phyloP scores from a whole-genome alignment of 1,284 basidiomycete species.

The Coniferiporia weirii region DNA sequence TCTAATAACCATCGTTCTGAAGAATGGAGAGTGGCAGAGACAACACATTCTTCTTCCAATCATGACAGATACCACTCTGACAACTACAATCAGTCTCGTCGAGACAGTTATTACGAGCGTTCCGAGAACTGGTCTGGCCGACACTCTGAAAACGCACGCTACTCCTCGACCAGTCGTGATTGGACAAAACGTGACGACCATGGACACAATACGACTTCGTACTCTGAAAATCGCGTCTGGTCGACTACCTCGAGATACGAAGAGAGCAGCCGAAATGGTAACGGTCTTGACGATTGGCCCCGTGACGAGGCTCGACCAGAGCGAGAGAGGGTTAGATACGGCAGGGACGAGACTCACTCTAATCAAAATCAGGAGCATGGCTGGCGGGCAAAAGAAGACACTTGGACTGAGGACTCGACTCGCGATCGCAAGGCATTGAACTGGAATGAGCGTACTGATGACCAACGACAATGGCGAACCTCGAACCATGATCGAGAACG shows the following conservation, averaged over 20 bases:
- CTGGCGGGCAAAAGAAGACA: slow-evolving; percentile 8
- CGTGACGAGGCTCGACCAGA: slow-evolving; percentile 33
- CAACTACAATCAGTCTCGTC: slow-evolving; percentile 42
- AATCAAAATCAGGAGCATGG: not conserved
- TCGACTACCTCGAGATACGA: slow-evolving; percentile 22
- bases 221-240: slow-evolving; percentile 41
- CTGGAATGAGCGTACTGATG: slow-evolving; percentile 5
- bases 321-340: slow-evolving; percentile 5
- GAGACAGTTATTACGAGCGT: slow-evolving; percentile 43
- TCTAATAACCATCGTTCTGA: slow-evolving; percentile 46
- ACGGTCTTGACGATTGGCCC: slow-evolving; percentile 39
- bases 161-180: slow-evolving; percentile 34
- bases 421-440: slow-evolving; percentile 4
- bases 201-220: slow-evolving; percentile 35
- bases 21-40: slow-evolving; percentile 45
- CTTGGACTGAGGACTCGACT: slow-evolving; percentile 1
- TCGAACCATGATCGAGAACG: slow-evolving; percentile 9
- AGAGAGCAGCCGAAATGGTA: slow-evolving; percentile 20
- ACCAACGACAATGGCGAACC: slow-evolving; percentile 8
- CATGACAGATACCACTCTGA: slow-evolving; percentile 51
- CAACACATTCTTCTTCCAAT: slow-evolving; percentile 26
- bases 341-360: not conserved
- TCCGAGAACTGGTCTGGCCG: slow-evolving; percentile 39
- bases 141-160: slow-evolving; percentile 32
- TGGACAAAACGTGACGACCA: slow-evolving; percentile 45